These are phyloP conservation scores for Neostapfia colusana DNA, from an alignment of 176 grass and related monocot genomes.

Conservation along the genomic window DNA sequence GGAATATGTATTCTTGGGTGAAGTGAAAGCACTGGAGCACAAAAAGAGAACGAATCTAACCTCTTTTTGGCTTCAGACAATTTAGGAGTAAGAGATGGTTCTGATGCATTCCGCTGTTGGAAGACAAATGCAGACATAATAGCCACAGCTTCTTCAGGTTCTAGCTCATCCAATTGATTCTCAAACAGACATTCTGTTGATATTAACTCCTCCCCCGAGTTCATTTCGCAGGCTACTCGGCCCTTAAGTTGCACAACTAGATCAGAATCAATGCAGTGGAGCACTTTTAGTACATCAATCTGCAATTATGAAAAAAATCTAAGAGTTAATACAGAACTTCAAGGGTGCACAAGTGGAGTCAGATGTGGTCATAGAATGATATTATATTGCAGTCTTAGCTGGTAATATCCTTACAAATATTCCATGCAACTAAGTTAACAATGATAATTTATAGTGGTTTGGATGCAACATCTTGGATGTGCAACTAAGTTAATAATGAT, in stretches of 20 bases:
- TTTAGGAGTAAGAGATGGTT: conserved; percentile 89
- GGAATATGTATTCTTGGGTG: background rate
- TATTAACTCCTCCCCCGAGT: conserved; percentile 90
- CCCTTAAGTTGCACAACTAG: conserved; percentile 98
- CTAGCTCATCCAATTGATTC: conserved; percentile 91
- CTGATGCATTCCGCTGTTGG: conserved; percentile 81
- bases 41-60: conserved; percentile 14
- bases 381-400: conserved; percentile 9
- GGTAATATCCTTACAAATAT: background rate
- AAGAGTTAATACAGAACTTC: conserved; percentile 13
- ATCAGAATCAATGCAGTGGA: conserved; percentile 88
- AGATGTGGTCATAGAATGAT: background rate
- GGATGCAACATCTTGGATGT: no score
- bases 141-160: conserved; percentile 93
- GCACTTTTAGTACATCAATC: conserved; percentile 91
- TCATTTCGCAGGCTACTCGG: conserved; percentile 93
- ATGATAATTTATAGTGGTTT: no score
- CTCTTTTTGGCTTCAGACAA: conserved; percentile 66
- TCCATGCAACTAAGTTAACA: background rate
- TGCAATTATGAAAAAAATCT: conserved; percentile 32
- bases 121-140: conserved; percentile 96
- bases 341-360: background rate
- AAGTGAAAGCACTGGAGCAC: background rate
- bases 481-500: no score
- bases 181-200: conserved; percentile 92